phyloP scores from a whole-genome alignment of 2,329 filamentous ascomycete species.

The Ascochyta viciae-villosae region DNA sequence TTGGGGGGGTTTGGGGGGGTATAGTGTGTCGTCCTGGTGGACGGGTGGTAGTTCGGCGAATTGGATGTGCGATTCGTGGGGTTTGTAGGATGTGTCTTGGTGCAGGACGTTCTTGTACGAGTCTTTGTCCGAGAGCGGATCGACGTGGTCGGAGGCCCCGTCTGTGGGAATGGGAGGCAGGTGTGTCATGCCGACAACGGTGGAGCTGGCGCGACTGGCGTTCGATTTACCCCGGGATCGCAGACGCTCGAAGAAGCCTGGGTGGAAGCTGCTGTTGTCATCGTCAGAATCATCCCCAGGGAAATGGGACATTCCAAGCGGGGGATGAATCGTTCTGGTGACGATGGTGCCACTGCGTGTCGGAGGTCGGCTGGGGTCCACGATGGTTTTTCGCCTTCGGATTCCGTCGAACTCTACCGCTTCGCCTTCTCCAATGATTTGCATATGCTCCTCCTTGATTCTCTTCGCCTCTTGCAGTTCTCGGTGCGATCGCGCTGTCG shows the following conservation, averaged over 20 bases:
- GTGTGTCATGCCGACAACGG: conserved; percentile 31
- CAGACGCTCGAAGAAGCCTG: conserved; percentile 55
- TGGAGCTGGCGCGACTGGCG: conserved; percentile 28
- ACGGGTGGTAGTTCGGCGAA: conserved; percentile 51
- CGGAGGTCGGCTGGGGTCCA: conserved; percentile 52
- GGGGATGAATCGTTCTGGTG: conserved; percentile 69
- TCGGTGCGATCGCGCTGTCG: conserved; percentile 74
- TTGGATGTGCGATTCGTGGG: conserved; percentile 50
- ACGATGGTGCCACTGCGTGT: conserved; percentile 47
- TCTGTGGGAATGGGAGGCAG: conserved; percentile 32
- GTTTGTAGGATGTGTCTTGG: conserved; percentile 57
- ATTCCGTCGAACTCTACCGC: conserved; percentile 92
- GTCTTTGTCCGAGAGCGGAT: conserved; percentile 49
- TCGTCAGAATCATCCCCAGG: conserved; percentile 66
- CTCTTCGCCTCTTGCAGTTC: conserved; percentile 81
- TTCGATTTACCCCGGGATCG: conserved; percentile 46
- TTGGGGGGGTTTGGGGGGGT: conserved; percentile 65
- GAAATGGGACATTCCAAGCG: conserved; percentile 86
- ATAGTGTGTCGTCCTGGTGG: conserved; percentile 51
- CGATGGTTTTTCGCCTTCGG: conserved; percentile 71
- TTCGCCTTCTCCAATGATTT: conserved; percentile 79
- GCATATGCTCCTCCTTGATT: conserved; percentile 81
- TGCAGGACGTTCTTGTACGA: conserved; percentile 55
- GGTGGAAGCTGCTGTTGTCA: conserved; percentile 50
- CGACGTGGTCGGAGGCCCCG: conserved; percentile 26